These are phyloP conservation scores for Lactifluus rugatus DNA, from an alignment of 768 basidiomycete species.

Conservation along the genomic window DNA sequence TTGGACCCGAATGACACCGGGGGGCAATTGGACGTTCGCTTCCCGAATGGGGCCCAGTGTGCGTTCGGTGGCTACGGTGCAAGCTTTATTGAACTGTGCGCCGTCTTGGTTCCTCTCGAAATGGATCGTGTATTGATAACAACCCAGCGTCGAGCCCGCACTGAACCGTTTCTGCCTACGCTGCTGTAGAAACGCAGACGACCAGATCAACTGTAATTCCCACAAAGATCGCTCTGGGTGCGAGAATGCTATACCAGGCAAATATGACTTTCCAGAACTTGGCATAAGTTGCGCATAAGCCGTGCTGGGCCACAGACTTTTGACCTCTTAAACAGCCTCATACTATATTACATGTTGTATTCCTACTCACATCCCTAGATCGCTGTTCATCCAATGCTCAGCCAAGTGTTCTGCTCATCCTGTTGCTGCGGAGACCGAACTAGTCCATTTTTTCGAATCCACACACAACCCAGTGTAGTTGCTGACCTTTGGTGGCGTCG, in stretches of 20 bases:
- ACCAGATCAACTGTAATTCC: constrained; percentile 43
- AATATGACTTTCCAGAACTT: constrained; percentile 34
- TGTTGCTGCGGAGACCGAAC: not conserved
- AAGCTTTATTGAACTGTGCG: constrained; percentile 44
- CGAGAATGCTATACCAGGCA: constrained; percentile 35
- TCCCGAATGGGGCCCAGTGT: constrained; percentile 45
- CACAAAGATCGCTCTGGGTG: constrained; percentile 40
- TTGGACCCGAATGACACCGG: constrained; percentile 30
- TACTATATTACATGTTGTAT: not conserved
- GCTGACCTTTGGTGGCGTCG: not conserved
- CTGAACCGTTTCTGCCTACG: constrained; percentile 39
- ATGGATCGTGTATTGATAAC: not conserved
- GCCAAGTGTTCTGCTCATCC: not conserved
- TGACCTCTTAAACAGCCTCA: not conserved
- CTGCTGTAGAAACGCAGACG: constrained; percentile 34
- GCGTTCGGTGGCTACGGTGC: constrained; percentile 41
- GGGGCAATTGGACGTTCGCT: constrained; percentile 42
- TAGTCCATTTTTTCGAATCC: not conserved
- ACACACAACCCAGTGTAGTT: too few species aligned
- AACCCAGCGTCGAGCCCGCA: constrained; percentile 37
- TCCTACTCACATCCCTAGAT: constrained; percentile 8
- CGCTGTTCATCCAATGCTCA: not conserved
- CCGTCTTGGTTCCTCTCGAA: not conserved
- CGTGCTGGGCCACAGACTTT: not conserved
- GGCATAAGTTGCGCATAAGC: constrained; percentile 28